Evolutionary conservation across 1,139 yeast genomes (phyloP).

Genomic region (Lodderomyces beijingensis): DNA sequence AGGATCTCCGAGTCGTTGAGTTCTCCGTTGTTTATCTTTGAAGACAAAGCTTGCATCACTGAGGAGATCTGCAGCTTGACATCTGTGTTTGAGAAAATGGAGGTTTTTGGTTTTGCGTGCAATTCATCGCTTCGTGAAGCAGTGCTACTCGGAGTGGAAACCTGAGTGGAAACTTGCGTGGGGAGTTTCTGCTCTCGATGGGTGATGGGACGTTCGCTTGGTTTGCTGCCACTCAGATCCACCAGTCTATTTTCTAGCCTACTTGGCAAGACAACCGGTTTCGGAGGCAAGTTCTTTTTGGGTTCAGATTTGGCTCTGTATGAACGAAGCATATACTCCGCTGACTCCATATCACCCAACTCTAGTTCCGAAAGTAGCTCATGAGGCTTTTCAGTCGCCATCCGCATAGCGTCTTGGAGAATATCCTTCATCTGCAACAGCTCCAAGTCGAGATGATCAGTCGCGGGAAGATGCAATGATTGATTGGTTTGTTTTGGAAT

Average conservation of each 20-base stretch:
- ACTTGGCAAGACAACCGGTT: no score
- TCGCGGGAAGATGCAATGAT: no score
- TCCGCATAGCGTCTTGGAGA: conserved; percentile 65
- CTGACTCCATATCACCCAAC: conserved; percentile 20
- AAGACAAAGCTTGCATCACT: conserved; percentile 24
- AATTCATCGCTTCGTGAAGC: conserved; percentile 2
- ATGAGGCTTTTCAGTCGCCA: conserved; percentile 68
- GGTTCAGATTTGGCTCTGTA: background rate
- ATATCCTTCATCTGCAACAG: conserved; percentile 60
- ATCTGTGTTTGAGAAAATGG: conserved; percentile 11
- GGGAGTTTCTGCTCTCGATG: background rate
- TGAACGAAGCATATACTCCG: background rate
- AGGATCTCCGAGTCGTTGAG: conserved; percentile 29
- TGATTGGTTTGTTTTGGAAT: background rate
- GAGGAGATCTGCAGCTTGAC: conserved; percentile 30
- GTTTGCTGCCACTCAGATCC: background rate
- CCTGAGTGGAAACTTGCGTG: background rate
- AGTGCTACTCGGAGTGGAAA: background rate
- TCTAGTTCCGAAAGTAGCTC: conserved; percentile 50
- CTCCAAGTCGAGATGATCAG: conserved; percentile 37
- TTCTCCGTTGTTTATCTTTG: conserved; percentile 17
- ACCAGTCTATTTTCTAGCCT: background rate
- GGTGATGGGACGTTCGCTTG: background rate
- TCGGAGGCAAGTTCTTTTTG: background rate
- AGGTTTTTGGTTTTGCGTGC: conserved; percentile 2